These are phyloP conservation scores for Parasitella parasitica DNA, from an alignment of 371 early-diverging fungal genomes.

Conservation along the genomic window DNA sequence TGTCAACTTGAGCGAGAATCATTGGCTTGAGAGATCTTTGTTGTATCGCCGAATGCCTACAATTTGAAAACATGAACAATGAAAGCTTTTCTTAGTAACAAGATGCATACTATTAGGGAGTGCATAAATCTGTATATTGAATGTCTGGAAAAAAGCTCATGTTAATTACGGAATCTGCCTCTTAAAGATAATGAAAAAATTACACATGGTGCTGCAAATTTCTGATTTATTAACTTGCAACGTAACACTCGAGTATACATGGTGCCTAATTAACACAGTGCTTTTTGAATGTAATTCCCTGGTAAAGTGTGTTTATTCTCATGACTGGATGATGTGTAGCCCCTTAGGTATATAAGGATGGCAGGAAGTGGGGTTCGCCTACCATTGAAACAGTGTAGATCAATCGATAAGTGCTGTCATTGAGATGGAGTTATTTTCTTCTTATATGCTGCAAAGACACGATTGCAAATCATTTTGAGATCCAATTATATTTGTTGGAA, in stretches of 20 bases:
- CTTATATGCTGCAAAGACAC: too few relatives aligned
- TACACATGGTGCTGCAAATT: background rate
- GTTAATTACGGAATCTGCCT: background rate
- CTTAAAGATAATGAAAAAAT: background rate
- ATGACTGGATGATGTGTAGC: background rate
- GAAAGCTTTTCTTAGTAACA: background rate
- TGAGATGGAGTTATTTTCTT: too few relatives aligned
- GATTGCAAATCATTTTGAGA: too few relatives aligned
- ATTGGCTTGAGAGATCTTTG: background rate
- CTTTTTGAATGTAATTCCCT: background rate
- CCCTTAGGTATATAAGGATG: background rate
- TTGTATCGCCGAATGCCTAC: conserved; percentile 1
- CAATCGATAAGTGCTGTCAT: too few relatives aligned
- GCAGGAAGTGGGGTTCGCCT: background rate
- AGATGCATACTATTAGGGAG: background rate
- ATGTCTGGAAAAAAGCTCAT: too few relatives aligned
- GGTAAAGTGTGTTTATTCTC: background rate
- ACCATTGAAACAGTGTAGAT: background rate
- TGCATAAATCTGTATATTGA: too few relatives aligned
- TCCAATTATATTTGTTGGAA: too few relatives aligned
- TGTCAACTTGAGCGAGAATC: background rate
- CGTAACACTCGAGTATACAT: background rate
- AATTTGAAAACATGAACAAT: too few relatives aligned
- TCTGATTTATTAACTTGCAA: background rate
- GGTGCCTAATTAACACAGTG: background rate